Conservation (phyloP, 805 yeast species). For the Lipomyces yamanashiensis region DNA sequence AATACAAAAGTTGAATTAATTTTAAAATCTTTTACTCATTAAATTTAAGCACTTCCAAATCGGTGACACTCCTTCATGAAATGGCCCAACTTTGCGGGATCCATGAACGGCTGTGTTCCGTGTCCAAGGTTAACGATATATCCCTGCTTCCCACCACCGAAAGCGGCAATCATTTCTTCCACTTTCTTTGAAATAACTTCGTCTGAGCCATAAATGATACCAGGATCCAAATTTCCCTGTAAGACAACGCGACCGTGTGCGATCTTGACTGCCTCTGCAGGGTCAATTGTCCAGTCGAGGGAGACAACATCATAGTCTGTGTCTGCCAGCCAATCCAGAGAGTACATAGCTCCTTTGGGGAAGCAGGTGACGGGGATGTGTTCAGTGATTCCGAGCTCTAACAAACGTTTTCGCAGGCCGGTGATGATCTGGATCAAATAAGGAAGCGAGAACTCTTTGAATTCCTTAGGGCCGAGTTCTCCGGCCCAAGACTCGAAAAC, state of each 20-base stretch:
- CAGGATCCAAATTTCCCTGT: slow-evolving; percentile 97
- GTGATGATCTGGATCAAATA: slow-evolving; percentile 76
- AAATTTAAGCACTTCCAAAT: slow-evolving; percentile 19
- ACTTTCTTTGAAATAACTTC: slow-evolving; percentile 81
- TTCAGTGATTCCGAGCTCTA: slow-evolving; percentile 70
- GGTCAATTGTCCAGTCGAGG: slow-evolving; percentile 88
- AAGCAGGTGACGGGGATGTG: slow-evolving; percentile 85
- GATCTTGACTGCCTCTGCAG: slow-evolving; percentile 78
- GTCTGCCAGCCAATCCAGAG: slow-evolving; percentile 80
- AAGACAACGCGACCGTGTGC: slow-evolving; percentile 77
- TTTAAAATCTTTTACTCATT: not conserved
- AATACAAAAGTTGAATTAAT: not conserved
- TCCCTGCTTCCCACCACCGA: slow-evolving; percentile 90
- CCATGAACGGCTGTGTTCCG: slow-evolving; percentile 98
- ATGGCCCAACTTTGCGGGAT: slow-evolving; percentile 83
- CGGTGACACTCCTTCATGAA: slow-evolving; percentile 58
- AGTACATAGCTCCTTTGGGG: slow-evolving; percentile 98
- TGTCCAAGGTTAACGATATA: slow-evolving; percentile 97
- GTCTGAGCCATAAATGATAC: slow-evolving; percentile 86
- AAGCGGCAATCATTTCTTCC: slow-evolving; percentile 83
- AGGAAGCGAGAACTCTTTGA: slow-evolving; percentile 85
- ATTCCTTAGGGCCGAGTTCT: slow-evolving; percentile 88
- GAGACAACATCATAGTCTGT: slow-evolving; percentile 87
- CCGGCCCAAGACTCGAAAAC: slow-evolving; percentile 99
- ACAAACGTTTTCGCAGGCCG: slow-evolving; percentile 68